phyloP scores from a whole-genome alignment of 495 filamentous ascomycete species.

The Melanomma pulvis-pyrius region DNA sequence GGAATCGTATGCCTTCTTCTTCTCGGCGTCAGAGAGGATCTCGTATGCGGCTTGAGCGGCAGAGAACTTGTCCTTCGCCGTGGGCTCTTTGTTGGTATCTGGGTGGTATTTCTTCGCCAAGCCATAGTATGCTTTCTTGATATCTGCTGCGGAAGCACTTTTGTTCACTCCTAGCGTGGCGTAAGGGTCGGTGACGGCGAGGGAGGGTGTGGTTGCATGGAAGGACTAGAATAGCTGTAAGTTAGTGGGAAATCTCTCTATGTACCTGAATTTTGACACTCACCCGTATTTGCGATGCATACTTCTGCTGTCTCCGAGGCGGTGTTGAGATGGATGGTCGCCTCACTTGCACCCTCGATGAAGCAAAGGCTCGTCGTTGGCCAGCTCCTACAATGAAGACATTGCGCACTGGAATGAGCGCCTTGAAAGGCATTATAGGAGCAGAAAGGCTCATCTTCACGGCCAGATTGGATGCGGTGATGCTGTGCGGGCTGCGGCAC shows the following conservation, averaged over 20 bases:
- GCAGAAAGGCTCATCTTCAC: slow-evolving; percentile 43
- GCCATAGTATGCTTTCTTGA: slow-evolving; percentile 98
- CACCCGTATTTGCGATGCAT: slow-evolving; percentile 30
- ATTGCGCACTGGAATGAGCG: slow-evolving; percentile 38
- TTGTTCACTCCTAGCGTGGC: slow-evolving; percentile 80
- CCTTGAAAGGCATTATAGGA: slow-evolving; percentile 37
- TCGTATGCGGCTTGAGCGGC: slow-evolving; percentile 94
- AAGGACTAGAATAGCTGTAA: slow-evolving; percentile 61
- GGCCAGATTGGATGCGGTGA: slow-evolving; percentile 13
- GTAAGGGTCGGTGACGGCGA: slow-evolving; percentile 81
- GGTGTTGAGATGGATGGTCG: slow-evolving; percentile 14
- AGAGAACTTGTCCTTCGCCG: slow-evolving; percentile 89
- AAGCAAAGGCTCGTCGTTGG: slow-evolving; percentile 23
- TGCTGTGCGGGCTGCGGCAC: not conserved
- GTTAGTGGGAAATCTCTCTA: not conserved
- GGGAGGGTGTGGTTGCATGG: slow-evolving; percentile 66
- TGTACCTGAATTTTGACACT: not conserved
- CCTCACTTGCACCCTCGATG: slow-evolving; percentile 24
- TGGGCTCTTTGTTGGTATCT: slow-evolving; percentile 92
- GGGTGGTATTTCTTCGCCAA: slow-evolving; percentile 98
- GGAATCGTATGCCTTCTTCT: slow-evolving; percentile 86
- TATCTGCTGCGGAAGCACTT: slow-evolving; percentile 76
- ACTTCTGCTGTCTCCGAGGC: slow-evolving; percentile 18
- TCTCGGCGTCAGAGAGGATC: slow-evolving; percentile 84
- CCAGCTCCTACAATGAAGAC: slow-evolving; percentile 29